Base-by-base conservation (phyloP, 768 basidiomycete genomes). In the Rhodotorula babjevae region DNA sequence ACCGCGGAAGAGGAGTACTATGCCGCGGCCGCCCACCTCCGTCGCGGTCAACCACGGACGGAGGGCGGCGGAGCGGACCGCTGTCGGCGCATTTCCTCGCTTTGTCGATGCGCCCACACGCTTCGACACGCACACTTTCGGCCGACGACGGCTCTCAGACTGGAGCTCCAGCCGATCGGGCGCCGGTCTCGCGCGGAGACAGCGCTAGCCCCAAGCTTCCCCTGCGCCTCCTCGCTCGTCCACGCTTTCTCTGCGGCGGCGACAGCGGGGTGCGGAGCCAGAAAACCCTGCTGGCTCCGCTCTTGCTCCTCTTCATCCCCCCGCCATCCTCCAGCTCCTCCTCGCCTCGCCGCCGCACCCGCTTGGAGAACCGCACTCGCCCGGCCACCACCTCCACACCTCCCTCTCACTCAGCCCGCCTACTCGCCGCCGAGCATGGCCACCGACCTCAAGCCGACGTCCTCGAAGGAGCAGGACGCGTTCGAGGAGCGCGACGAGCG, bases 211-310 rank as follows among this genome's bases (percentile, higher is more conserved):
- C n/a, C 14, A 18, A 83, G 82, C 58, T 65, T 14, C 73, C 77
- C 67, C 91, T 91, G 49, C 87, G 85, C 73, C 90, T 95, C 75
- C 79, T 97, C n/a, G 36, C 83, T 96, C 21, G 90, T 92, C 73
- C 86, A 90, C 76, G 57, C 33, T 58, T 40, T 40, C 15, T 11
- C n/a, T 11, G 16, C 27, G 29, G 53, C 53, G 10, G 29, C 29
- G 55, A 16, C 29, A 18, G 18, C 42, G 9, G 14, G 3, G 44
- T 3, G 44, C 3, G 44, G 44, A 46, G 6, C 44, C 44, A 18
- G 33, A 36, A 36, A 25, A 18, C 33, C 3, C 12, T 25, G 53
- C 27, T 55, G 53, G 53, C n/a, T 27, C 53, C 27, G 56, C 31
- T 42, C 25, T 59, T 3, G 11, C 36, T 27, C 12, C 36, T 18